Evolutionary conservation across 2,329 filamentous ascomycete genomes (phyloP).

Genomic region (Zymoseptoria crescenta): DNA sequence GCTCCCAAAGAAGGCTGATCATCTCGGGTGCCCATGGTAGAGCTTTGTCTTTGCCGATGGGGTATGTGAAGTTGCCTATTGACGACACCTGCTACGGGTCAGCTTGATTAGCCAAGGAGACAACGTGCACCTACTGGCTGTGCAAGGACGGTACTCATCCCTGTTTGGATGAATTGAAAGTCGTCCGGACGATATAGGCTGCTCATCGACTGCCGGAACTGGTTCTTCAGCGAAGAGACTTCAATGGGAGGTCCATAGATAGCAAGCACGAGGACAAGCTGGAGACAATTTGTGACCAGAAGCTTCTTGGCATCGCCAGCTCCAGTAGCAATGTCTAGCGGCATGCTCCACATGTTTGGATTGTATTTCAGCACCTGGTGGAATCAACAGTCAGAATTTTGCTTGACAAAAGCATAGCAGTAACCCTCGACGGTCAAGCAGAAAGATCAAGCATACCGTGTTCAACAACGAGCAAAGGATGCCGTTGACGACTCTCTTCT

Average conservation of each 20-base stretch:
- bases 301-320: constrained; percentile 68
- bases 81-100: constrained; percentile 51
- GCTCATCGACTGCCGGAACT: constrained; percentile 85
- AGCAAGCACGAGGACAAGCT: constrained; percentile 65
- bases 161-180: constrained; percentile 72
- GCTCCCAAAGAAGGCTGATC: constrained; percentile 96
- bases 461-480: constrained; percentile 88
- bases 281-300: constrained; percentile 83
- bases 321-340: constrained; percentile 79
- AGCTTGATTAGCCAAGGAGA: constrained; percentile 10
- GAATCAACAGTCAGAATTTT: constrained; percentile 1
- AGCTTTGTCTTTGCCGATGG: constrained; percentile 73
- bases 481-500: constrained; percentile 87
- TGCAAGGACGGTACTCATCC: constrained; percentile 54
- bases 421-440: background rate
- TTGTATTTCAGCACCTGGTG: constrained; percentile 85
- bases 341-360: constrained; percentile 70
- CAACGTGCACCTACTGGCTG: constrained; percentile 53
- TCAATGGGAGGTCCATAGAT: constrained; percentile 23
- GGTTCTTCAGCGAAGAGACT: constrained; percentile 57
- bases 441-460: constrained; percentile 54
- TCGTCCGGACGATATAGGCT: constrained; percentile 87
- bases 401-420: background rate
- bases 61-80: constrained; percentile 65
- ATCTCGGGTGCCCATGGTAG: constrained; percentile 89